Evolutionary conservation across 2,329 filamentous ascomycete species (phyloP).

Genomic region (Fonsecaea pugnacius): DNA sequence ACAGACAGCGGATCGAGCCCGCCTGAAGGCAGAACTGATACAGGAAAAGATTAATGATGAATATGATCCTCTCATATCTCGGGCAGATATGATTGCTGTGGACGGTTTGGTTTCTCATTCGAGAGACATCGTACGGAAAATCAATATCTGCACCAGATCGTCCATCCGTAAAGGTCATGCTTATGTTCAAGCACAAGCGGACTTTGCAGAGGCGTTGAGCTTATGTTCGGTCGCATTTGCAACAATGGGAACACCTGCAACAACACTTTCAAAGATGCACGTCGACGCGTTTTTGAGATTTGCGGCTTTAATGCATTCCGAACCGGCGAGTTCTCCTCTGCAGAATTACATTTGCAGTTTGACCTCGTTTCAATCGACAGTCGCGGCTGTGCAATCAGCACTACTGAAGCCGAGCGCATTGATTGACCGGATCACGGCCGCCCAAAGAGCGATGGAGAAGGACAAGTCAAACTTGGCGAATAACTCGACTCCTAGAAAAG

Average conservation of each 20-base stretch:
- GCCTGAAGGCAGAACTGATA: constrained; percentile 80
- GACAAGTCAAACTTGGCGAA: constrained; percentile 75
- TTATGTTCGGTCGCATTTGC: constrained; percentile 54
- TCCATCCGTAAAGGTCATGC: constrained; percentile 79
- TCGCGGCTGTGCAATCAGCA: constrained; percentile 77
- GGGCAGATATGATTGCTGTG: constrained; percentile 73
- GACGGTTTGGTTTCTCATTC: constrained; percentile 92
- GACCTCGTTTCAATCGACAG: constrained; percentile 79
- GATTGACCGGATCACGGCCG: constrained; percentile 73
- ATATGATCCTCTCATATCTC: constrained; percentile 70
- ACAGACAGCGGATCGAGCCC: constrained; percentile 86
- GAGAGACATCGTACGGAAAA: constrained; percentile 81
- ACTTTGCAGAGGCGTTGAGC: constrained; percentile 49
- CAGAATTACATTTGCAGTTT: constrained; percentile 74
- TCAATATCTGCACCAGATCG: constrained; percentile 81
- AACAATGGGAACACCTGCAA: constrained; percentile 53
- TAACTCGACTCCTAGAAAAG: constrained; percentile 51
- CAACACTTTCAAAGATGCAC: constrained; percentile 71
- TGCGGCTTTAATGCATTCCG: constrained; percentile 64
- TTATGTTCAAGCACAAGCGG: constrained; percentile 65
- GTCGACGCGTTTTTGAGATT: constrained; percentile 74
- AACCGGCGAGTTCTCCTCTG: constrained; percentile 71
- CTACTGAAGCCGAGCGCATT: constrained; percentile 78
- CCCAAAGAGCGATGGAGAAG: constrained; percentile 77
- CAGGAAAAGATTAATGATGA: constrained; percentile 87